A percentile compares a stretch with the other conserved stretches of the same genome.
Evolutionary conservation across 192 early-diverging fungal genomes (phyloP).

Genomic region (Linnemannia zychae): DNA sequence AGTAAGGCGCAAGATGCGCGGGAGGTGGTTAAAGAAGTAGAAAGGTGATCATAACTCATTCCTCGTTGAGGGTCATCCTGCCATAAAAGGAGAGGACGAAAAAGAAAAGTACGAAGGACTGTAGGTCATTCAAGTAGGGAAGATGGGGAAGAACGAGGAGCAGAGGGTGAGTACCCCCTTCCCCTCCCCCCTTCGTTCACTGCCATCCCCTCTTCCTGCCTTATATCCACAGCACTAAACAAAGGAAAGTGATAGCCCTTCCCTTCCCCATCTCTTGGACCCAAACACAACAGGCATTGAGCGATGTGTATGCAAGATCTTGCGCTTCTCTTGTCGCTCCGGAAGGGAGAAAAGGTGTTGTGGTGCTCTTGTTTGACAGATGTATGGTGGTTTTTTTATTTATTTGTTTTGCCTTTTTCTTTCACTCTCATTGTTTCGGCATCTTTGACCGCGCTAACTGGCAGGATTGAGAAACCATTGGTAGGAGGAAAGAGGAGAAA

Average conservation of each 20-base stretch:
- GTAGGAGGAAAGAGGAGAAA: neutral
- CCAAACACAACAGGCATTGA: no score
- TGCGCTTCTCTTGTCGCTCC: neutral
- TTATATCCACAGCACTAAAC: neutral
- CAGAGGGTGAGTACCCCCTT: neutral
- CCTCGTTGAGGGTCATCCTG: neutral
- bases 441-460: constrained; percentile 3
- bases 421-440: neutral
- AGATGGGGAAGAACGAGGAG: neutral
- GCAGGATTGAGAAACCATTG: constrained; percentile 6
- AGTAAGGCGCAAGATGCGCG: neutral
- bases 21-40: neutral
- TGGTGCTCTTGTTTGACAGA: neutral
- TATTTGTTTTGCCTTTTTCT: neutral
- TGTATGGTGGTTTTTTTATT: constrained; percentile 4
- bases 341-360: neutral
- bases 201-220: neutral
- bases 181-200: neutral
- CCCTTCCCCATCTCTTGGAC: constrained; percentile 2
- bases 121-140: neutral
- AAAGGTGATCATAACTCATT: neutral
- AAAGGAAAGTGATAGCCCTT: neutral
- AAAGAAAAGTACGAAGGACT: neutral
- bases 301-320: neutral
- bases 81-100: neutral